phyloP scores from a whole-genome alignment of 768 basidiomycete genomes.

The Chalciporus sphaerocephalus region DNA sequence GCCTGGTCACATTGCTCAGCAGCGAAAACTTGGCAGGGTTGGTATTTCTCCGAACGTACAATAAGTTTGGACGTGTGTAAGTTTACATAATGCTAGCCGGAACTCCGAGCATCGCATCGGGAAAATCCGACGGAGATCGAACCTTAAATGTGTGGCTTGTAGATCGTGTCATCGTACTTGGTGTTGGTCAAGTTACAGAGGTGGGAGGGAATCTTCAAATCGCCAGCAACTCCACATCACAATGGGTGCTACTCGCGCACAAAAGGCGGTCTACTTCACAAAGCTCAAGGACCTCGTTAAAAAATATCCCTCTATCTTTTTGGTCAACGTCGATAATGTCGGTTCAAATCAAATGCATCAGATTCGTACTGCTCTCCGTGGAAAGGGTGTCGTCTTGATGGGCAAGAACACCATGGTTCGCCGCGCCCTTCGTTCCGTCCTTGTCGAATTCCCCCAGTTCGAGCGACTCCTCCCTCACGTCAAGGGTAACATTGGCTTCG shows the following conservation, averaged over 20 bases:
- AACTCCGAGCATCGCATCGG: too few relatives aligned
- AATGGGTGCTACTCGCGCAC: constrained; percentile 91
- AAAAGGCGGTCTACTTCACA: constrained; percentile 86
- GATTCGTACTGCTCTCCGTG: constrained; percentile 92
- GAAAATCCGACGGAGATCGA: background rate
- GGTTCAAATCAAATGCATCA: constrained; percentile 99
- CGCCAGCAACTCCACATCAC: constrained; percentile 30
- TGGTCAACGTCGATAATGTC: constrained; percentile 99
- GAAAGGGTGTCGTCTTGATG: constrained; percentile 96
- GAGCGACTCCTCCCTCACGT: constrained; percentile 95
- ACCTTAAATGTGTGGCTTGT: background rate
- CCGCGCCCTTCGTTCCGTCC: constrained; percentile 90
- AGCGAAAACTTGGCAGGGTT: too few relatives aligned
- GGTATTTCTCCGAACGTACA: too few relatives aligned
- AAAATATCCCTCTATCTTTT: constrained; percentile 92
- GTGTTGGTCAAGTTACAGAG: background rate
- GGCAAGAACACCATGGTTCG: constrained; percentile 99
- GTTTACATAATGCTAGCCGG: too few relatives aligned
- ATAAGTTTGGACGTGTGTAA: too few relatives aligned
- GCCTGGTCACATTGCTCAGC: constrained; percentile 7
- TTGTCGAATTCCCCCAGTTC: constrained; percentile 86
- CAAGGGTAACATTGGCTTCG: constrained; percentile 98
- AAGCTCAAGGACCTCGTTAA: constrained; percentile 92
- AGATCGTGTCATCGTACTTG: too few relatives aligned
- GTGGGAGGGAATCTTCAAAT: background rate